Percentiles rank a stretch among this genome's conserved stretches.
Evolutionary conservation across 2,329 filamentous ascomycete genomes (phyloP).

Genomic region (Hymenoscyphus scutula): DNA sequence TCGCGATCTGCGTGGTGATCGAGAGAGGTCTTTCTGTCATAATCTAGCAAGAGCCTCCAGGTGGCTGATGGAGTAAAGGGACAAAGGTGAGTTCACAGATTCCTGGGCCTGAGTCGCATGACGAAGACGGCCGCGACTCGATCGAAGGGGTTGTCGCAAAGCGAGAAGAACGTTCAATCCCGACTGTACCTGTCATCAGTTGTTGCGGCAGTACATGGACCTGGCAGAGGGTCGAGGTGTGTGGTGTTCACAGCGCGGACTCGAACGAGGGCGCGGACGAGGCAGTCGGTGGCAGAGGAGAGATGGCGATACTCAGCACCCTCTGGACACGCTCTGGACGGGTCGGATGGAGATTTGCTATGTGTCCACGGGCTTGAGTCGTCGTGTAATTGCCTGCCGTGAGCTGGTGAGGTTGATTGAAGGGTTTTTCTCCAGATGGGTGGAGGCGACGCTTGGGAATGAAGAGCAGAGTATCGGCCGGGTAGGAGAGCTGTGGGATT

Average conservation of each 20-base stretch:
- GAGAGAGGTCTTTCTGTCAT: slow-evolving; percentile 40
- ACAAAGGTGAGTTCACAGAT: slow-evolving; percentile 37
- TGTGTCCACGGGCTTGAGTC: not conserved
- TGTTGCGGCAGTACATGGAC: slow-evolving; percentile 18
- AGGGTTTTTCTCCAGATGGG: slow-evolving; percentile 7
- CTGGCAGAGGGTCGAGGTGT: slow-evolving; percentile 13
- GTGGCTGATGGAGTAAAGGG: slow-evolving; percentile 34
- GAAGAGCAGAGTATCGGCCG: not conserved
- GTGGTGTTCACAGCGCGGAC: slow-evolving; percentile 20
- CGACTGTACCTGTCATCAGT: slow-evolving; percentile 32
- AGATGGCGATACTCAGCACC: slow-evolving; percentile 4
- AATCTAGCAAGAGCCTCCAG: slow-evolving; percentile 39
- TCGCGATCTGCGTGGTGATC: slow-evolving; percentile 38
- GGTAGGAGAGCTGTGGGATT: not conserved
- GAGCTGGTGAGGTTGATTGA: slow-evolving; percentile 12
- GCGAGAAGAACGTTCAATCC: slow-evolving; percentile 24
- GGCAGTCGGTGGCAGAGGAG: not conserved
- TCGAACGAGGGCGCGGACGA: slow-evolving; percentile 15
- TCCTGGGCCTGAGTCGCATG: slow-evolving; percentile 39
- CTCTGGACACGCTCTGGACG: not conserved
- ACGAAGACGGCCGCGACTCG: slow-evolving; percentile 38
- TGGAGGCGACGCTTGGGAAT: slow-evolving; percentile 10
- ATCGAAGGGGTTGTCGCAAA: slow-evolving; percentile 32
- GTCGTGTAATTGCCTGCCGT: slow-evolving; percentile 10
- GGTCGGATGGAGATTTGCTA: not conserved